Percentiles rank a stretch among this genome's conserved stretches.
Conservation (phyloP, 495 filamentous ascomycete genomes). For the Rostrohypoxylon terebratum region DNA sequence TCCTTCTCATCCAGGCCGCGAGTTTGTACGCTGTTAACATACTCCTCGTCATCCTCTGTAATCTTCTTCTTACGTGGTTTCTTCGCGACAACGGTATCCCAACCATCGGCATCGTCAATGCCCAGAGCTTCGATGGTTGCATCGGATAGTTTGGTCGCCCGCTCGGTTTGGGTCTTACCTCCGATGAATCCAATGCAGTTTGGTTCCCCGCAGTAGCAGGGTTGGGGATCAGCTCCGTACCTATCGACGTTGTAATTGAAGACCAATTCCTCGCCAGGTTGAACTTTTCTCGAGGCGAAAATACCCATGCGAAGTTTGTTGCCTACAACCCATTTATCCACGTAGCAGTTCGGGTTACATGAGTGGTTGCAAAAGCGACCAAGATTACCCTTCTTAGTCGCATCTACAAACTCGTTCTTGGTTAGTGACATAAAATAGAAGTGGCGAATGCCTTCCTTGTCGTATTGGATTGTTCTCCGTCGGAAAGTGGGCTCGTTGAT, state of each 20-base stretch:
- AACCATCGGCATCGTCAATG: slow-evolving; percentile 91
- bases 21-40: slow-evolving; percentile 88
- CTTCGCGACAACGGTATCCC: slow-evolving; percentile 89
- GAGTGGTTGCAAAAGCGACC: slow-evolving; percentile 99
- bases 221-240: slow-evolving; percentile 95
- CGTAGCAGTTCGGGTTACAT: slow-evolving; percentile 98
- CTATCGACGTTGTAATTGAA: slow-evolving; percentile 99
- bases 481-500: slow-evolving; percentile 92
- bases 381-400: slow-evolving; percentile 95
- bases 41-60: slow-evolving; percentile 96
- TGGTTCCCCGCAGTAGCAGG: slow-evolving; percentile 93
- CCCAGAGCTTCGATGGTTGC: slow-evolving; percentile 94
- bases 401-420: slow-evolving; percentile 97
- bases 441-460: slow-evolving; percentile 95
- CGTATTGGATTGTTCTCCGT: slow-evolving; percentile 88
- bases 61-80: slow-evolving; percentile 93
- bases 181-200: slow-evolving; percentile 98
- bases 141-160: slow-evolving; percentile 89
- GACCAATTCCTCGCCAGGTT: slow-evolving; percentile 93
- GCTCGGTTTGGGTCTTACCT: slow-evolving; percentile 96
- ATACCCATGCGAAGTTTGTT: slow-evolving; percentile 99
- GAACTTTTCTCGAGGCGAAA: slow-evolving; percentile 88
- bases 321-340: slow-evolving; percentile 99
- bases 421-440: slow-evolving; percentile 99
- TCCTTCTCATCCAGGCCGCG: slow-evolving; percentile 86